Evolutionary conservation across 139 green algal species (phyloP).

Genomic region (Chlamydomonas sphaeroides): DNA sequence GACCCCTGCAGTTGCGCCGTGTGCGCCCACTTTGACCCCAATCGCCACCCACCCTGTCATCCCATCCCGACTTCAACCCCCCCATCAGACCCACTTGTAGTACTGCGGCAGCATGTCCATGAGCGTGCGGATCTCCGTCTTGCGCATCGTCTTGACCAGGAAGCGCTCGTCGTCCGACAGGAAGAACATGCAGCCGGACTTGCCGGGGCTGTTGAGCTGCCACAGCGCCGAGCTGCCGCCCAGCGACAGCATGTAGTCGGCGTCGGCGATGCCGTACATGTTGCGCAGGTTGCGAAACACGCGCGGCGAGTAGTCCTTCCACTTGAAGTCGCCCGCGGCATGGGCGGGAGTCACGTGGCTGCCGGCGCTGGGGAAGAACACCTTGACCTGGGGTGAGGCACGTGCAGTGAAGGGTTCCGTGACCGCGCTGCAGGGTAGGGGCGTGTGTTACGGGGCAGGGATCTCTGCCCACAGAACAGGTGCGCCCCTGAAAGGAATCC

Average conservation of each 20-base stretch:
- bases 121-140: slow-evolving; percentile 82
- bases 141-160: slow-evolving; percentile 80
- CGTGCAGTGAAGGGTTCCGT: too few relatives aligned
- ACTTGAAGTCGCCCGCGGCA: slow-evolving; percentile 87
- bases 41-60: not conserved
- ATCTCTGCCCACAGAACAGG: too few relatives aligned
- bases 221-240: slow-evolving; percentile 80
- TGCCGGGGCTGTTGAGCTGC: slow-evolving; percentile 92
- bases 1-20: too few relatives aligned
- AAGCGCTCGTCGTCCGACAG: slow-evolving; percentile 69
- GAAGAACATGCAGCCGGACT: slow-evolving; percentile 77
- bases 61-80: too few relatives aligned
- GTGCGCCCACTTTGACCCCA: too few relatives aligned
- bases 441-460: too few relatives aligned
- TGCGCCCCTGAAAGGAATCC: too few relatives aligned
- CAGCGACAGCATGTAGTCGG: slow-evolving; percentile 89
- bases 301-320: slow-evolving; percentile 94
- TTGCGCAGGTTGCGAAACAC: slow-evolving; percentile 88
- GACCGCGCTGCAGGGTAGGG: too few relatives aligned
- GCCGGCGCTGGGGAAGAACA: slow-evolving; percentile 59
- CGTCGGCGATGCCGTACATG: slow-evolving; percentile 82
- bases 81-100: slow-evolving; percentile 54
- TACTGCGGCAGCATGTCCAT: slow-evolving; percentile 85
- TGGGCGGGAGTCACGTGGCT: slow-evolving; percentile 78
- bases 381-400: too few relatives aligned